Conservation (phyloP, 345 rosid species). For the Arabidopsis arenosa region DNA sequence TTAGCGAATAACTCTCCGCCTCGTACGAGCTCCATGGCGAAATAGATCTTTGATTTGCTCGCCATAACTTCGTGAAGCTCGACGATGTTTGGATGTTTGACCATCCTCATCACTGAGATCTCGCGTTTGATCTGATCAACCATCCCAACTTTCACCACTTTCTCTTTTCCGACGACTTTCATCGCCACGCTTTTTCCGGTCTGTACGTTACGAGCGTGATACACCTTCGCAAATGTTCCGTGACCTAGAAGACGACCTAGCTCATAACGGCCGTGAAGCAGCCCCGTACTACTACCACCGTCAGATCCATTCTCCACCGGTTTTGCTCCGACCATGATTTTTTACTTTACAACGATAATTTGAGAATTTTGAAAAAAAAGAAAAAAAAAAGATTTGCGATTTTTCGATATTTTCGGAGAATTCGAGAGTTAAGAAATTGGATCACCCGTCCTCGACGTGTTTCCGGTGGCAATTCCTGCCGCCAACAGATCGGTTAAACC, state of each 20-base stretch:
- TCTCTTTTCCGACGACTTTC: slow-evolving; percentile 90
- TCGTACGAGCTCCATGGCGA: slow-evolving; percentile 90
- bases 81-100: slow-evolving; percentile 79
- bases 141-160: slow-evolving; percentile 85
- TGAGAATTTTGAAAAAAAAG: neutral
- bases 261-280: slow-evolving; percentile 86
- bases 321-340: slow-evolving; percentile 31
- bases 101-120: slow-evolving; percentile 96
- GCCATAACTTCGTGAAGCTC: slow-evolving; percentile 96
- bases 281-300: slow-evolving; percentile 41
- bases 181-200: slow-evolving; percentile 77
- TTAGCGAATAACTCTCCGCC: slow-evolving; percentile 88
- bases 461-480: slow-evolving; percentile 92
- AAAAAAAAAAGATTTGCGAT: neutral
- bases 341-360: slow-evolving; percentile 7
- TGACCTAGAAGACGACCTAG: slow-evolving; percentile 83
- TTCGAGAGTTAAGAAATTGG: neutral
- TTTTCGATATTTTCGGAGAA: neutral
- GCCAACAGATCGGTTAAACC: slow-evolving; percentile 61
- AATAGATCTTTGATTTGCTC: slow-evolving; percentile 87
- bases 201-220: slow-evolving; percentile 64
- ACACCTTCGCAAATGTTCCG: slow-evolving; percentile 92
- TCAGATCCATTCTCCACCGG: slow-evolving; percentile 41
- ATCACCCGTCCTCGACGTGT: slow-evolving; percentile 98
- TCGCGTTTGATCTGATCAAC: slow-evolving; percentile 89